Evolutionary conservation across 192 early-diverging fungal species (phyloP).

Genomic region (Fimicolochytrium jonesii): DNA sequence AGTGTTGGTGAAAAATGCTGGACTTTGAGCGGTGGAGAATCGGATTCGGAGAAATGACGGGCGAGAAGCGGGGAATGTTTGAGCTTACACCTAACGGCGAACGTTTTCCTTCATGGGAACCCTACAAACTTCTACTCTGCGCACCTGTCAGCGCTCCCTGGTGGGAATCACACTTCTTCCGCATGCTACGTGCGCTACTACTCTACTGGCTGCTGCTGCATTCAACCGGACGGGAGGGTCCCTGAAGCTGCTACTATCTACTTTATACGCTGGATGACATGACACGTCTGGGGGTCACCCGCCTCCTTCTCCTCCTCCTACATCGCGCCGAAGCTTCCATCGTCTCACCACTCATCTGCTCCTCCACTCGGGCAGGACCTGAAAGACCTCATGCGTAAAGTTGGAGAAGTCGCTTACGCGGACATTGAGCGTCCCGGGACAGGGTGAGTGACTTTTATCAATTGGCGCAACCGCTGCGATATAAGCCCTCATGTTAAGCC

Average conservation of each 20-base stretch:
- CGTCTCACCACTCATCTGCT: background rate
- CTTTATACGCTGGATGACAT: conserved; percentile 1
- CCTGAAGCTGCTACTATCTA: background rate
- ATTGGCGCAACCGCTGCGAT: background rate
- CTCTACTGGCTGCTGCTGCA: no score
- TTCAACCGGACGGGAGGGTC: no score
- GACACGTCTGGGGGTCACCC: background rate
- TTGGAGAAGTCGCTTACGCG: conserved; percentile 90
- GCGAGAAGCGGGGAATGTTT: no score
- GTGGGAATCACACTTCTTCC: no score
- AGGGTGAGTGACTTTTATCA: conserved; percentile 53
- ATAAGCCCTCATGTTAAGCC: conserved; percentile 4
- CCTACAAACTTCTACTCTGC: no score
- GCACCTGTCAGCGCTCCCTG: no score
- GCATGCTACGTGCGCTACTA: no score
- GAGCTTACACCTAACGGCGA: no score
- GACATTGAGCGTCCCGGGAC: conserved; percentile 81
- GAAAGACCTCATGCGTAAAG: conserved; percentile 93
- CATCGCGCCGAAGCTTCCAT: background rate
- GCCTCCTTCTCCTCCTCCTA: conserved; percentile 9
- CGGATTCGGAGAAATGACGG: no score
- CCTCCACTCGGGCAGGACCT: conserved; percentile 65
- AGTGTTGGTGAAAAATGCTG: no score
- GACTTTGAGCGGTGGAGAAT: no score
- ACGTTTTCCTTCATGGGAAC: no score